Percentiles rank a stretch among this genome's conserved stretches.
Evolutionary conservation across 1,284 basidiomycete species (phyloP).

Genomic region (Ustilago loliicola): DNA sequence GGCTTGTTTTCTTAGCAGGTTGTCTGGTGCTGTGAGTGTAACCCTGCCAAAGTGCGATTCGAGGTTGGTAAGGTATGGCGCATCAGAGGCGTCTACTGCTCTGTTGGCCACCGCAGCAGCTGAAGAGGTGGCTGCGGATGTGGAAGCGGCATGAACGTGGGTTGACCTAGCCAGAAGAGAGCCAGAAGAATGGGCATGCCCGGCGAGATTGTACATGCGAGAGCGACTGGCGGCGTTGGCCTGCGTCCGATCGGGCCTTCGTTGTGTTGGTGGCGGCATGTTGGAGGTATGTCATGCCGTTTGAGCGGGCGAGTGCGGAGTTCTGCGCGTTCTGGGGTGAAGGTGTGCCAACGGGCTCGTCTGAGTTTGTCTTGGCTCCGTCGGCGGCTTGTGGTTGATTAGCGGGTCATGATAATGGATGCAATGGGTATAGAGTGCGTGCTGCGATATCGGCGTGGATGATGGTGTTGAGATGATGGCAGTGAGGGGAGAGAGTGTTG

Average conservation of each 20-base stretch:
- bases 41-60: constrained; percentile 63
- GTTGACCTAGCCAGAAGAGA: constrained; percentile 45
- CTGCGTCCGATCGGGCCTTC: constrained; percentile 24
- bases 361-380: not conserved
- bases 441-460: not conserved
- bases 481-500: not conserved
- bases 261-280: constrained; percentile 30
- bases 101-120: not conserved
- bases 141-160: constrained; percentile 36
- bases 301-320: too few relatives aligned
- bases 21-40: constrained; percentile 68
- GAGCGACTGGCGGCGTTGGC: constrained; percentile 25
- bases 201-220: constrained; percentile 52
- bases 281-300: constrained; percentile 22
- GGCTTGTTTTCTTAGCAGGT: constrained; percentile 61
- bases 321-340: not conserved
- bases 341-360: not conserved
- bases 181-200: constrained; percentile 49
- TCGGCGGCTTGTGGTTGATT: not conserved
- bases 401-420: constrained; percentile 13
- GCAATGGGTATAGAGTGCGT: not conserved
- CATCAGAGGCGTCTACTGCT: constrained; percentile 44
- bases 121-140: constrained; percentile 17
- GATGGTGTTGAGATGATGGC: not conserved
- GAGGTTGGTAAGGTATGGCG: constrained; percentile 61